Conservation (phyloP, 75 land plant species). For the Sequoiadendron giganteum region DNA sequence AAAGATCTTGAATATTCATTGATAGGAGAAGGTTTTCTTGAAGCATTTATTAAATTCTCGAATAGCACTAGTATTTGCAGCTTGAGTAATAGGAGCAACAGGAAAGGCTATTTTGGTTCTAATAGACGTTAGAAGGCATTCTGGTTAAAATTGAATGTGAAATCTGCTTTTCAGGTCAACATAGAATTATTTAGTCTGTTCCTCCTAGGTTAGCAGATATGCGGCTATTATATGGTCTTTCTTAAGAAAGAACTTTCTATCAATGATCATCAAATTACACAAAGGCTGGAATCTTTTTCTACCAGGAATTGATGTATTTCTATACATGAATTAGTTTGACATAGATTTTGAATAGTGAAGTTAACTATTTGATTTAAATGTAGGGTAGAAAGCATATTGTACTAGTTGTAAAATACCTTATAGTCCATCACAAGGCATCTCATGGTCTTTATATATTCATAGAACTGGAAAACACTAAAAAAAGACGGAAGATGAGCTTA, state of each 20-base stretch:
- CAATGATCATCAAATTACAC: not conserved
- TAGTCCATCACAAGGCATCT: not conserved
- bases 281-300: no score
- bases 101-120: not conserved
- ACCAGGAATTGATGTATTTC: not conserved
- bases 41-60: not conserved
- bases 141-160: not conserved
- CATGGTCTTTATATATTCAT: not conserved
- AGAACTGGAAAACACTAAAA: not conserved
- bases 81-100: not conserved
- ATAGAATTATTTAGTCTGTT: not conserved
- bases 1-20: not conserved
- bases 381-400: no score
- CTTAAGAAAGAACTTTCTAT: not conserved
- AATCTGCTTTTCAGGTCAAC: not conserved
- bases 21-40: not conserved
- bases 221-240: not conserved
- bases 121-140: not conserved
- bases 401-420: not conserved
- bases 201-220: not conserved
- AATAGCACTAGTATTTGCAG: not conserved
- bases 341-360: not conserved
- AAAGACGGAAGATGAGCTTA: not conserved
- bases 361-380: no score
- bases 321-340: not conserved